Evolutionary conservation across 2,329 filamentous ascomycete species (phyloP).

Genomic region (Cercospora zeae-maydis): DNA sequence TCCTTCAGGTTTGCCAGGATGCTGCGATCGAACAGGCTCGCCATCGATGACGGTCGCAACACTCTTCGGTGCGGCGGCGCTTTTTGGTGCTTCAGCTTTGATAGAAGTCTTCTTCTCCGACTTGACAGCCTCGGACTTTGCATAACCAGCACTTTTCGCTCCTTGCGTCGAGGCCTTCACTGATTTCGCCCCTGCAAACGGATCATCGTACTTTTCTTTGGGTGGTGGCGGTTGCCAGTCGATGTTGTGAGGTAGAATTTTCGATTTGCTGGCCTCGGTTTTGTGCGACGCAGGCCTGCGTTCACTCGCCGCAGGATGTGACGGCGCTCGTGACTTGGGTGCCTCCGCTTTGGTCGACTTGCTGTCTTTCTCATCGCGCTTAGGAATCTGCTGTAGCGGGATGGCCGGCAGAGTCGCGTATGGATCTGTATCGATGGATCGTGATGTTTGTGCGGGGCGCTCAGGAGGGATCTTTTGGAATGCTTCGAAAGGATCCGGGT

Average conservation of each 20-base stretch:
- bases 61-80: background rate
- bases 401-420: background rate
- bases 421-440: constrained; percentile 1
- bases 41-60: constrained; percentile 1
- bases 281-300: constrained; percentile 3
- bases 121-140: background rate
- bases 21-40: background rate
- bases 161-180: background rate
- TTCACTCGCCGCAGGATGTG: constrained; percentile 2
- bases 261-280: background rate
- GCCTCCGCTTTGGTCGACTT: constrained; percentile 7
- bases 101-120: background rate
- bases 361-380: constrained; percentile 3
- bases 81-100: background rate
- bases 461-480: background rate
- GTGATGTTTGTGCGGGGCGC: background rate
- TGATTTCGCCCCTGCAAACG: constrained; percentile 1
- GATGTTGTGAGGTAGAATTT: background rate
- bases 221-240: constrained; percentile 10
- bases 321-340: constrained; percentile 6
- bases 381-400: background rate
- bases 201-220: background rate
- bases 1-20: constrained; percentile 4
- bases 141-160: background rate
- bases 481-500: constrained; percentile 3